phyloP scores from a whole-genome alignment of 768 basidiomycete genomes.

The Amanita molliuscula region DNA sequence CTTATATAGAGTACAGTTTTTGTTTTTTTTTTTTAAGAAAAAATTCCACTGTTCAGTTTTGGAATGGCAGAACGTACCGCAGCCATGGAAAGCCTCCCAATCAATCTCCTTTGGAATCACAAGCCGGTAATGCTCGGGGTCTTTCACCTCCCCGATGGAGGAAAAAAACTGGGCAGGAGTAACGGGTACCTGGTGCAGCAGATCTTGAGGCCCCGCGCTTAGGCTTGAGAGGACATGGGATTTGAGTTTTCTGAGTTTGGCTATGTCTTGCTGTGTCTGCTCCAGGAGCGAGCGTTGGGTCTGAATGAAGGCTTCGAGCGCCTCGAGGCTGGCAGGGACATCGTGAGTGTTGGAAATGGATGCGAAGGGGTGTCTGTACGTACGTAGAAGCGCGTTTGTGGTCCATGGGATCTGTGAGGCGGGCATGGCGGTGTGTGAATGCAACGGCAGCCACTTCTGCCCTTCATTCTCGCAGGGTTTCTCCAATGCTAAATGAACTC shows the following conservation, averaged over 20 bases:
- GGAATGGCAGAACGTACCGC: slow-evolving; percentile 30
- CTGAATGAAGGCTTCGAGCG: slow-evolving; percentile 57
- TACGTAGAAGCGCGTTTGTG: slow-evolving; percentile 28
- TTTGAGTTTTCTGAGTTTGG: slow-evolving; percentile 37
- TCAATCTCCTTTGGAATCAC: slow-evolving; percentile 40
- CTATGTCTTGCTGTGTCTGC: slow-evolving; percentile 54
- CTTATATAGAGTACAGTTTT: too few relatives aligned
- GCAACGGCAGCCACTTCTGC: too few relatives aligned
- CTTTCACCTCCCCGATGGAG: slow-evolving; percentile 29
- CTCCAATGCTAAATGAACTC: too few relatives aligned
- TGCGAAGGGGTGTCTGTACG: slow-evolving; percentile 8
- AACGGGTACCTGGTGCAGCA: slow-evolving; percentile 1
- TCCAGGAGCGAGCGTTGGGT: slow-evolving; percentile 49
- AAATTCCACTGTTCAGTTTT: neutral
- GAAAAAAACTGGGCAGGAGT: neutral
- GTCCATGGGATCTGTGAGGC: slow-evolving; percentile 19
- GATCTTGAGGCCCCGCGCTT: slow-evolving; percentile 22
- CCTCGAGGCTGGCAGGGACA: slow-evolving; percentile 36
- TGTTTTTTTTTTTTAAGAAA: too few relatives aligned
- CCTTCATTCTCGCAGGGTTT: too few relatives aligned
- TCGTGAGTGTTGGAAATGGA: neutral
- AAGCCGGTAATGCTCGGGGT: slow-evolving; percentile 32
- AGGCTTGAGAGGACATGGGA: slow-evolving; percentile 21
- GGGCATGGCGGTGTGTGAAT: too few relatives aligned
- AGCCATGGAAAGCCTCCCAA: slow-evolving; percentile 49